A percentile compares a stretch with the other conserved stretches of the same genome.
phyloP scores from a whole-genome alignment of 2,329 filamentous ascomycete genomes.

The Xylariaceae sp. region DNA sequence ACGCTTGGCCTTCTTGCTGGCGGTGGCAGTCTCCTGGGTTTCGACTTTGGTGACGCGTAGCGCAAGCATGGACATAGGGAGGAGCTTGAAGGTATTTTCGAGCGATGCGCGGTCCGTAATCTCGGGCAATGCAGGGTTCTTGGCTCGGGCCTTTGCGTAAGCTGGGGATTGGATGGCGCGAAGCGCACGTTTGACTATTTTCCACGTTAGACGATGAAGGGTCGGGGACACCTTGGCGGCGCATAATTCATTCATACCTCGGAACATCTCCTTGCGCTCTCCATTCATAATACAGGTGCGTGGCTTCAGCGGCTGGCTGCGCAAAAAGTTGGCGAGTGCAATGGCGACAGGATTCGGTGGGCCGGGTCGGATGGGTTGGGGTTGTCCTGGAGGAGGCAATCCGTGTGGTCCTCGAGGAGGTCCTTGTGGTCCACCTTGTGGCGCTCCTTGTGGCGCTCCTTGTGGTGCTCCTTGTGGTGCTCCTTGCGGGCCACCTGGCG shows the following conservation, averaged over 20 bases:
- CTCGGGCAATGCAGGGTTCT: conserved; percentile 82
- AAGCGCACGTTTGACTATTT: conserved; percentile 85
- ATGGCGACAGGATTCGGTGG: conserved; percentile 85
- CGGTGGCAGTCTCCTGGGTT: conserved; percentile 65
- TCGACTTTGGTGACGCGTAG: conserved; percentile 82
- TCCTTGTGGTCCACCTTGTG: conserved; percentile 9
- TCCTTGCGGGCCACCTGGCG: conserved; percentile 10
- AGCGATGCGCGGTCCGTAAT: conserved; percentile 84
- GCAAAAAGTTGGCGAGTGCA: conserved; percentile 83
- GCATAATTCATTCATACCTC: conserved; percentile 51
- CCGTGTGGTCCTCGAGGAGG: conserved; percentile 29
- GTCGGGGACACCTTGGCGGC: conserved; percentile 13
- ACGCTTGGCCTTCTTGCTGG: conserved; percentile 74
- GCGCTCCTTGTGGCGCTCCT: conserved; percentile 7
- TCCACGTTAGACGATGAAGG: conserved; percentile 6
- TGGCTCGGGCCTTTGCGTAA: conserved; percentile 82
- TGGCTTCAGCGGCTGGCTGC: conserved; percentile 76
- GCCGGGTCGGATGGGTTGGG: conserved; percentile 65
- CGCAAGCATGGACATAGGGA: conserved; percentile 89
- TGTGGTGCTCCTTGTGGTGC: conserved; percentile 4
- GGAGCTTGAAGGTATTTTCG: conserved; percentile 89
- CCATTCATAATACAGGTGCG: conserved; percentile 91
- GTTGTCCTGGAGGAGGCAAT: conserved; percentile 37
- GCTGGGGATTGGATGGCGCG: conserved; percentile 82
- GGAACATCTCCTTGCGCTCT: conserved; percentile 97